Percentiles rank a stretch among this genome's conserved stretches.
Conservation (phyloP, 169 alveolate genomes). For the Plasmodium coatneyi region DNA sequence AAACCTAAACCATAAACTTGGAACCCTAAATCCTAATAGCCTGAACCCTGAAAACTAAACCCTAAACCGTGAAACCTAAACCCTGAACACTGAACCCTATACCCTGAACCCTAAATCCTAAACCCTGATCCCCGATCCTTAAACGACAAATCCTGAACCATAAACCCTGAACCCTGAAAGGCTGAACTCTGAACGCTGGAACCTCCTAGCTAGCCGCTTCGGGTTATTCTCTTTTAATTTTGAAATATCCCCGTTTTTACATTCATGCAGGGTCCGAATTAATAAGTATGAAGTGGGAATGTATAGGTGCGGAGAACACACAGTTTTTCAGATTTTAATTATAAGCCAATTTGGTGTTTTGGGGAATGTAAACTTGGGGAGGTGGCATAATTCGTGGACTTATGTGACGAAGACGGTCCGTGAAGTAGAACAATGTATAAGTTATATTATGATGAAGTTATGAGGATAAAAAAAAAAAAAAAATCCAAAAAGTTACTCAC, state of each 20-base stretch:
- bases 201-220: not conserved
- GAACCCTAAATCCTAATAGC: too few species aligned
- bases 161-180: too few species aligned
- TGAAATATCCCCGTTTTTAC: not conserved
- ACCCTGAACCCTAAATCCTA: too few species aligned
- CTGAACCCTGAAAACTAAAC: too few species aligned
- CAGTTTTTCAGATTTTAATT: not conserved
- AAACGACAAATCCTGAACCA: too few species aligned
- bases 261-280: not conserved
- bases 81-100: too few species aligned
- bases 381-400: not conserved
- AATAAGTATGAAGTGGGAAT: not conserved
- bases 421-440: not conserved
- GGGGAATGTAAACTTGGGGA: not conserved
- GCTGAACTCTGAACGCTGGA: too few species aligned
- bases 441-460: not conserved
- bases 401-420: not conserved
- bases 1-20: too few species aligned
- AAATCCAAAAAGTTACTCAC: constrained; percentile 7
- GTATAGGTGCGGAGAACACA: not conserved
- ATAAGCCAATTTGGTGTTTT: not conserved
- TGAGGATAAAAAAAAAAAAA: constrained; percentile 6
- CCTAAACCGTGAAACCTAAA: too few species aligned
- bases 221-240: not conserved
- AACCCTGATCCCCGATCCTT: too few species aligned